Conservation (phyloP, 1,284 basidiomycete species). For the Mycena citricolor region DNA sequence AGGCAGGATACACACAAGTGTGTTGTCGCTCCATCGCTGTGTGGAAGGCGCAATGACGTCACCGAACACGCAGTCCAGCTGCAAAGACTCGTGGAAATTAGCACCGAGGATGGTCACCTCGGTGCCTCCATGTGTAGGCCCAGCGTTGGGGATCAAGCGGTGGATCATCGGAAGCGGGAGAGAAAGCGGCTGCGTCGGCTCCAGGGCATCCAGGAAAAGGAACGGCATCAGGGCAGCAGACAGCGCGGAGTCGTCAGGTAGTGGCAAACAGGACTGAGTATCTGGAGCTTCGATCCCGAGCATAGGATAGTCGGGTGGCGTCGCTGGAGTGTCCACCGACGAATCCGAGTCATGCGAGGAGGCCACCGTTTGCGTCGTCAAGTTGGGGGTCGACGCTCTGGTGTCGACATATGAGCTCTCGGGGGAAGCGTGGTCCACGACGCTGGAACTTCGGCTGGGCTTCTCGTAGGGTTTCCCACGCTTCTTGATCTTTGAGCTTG, state of each 20-base stretch:
- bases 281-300: constrained; percentile 13
- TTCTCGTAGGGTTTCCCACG: constrained; percentile 67
- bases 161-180: constrained; percentile 70
- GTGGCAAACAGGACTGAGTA: constrained; percentile 18
- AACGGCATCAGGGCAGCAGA: constrained; percentile 41
- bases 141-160: constrained; percentile 86
- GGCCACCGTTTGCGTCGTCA: neutral
- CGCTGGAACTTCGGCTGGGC: constrained; percentile 51
- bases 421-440: constrained; percentile 47
- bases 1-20: constrained; percentile 90
- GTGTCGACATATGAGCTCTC: constrained; percentile 42
- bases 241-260: no score
- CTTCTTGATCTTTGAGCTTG: constrained; percentile 35
- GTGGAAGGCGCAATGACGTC: constrained; percentile 81
- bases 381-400: constrained; percentile 49
- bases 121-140: constrained; percentile 91
- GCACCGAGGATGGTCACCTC: constrained; percentile 93
- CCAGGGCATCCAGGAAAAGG: constrained; percentile 58
- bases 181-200: constrained; percentile 42
- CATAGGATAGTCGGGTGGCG: constrained; percentile 20
- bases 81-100: constrained; percentile 76
- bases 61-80: constrained; percentile 84
- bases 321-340: constrained; percentile 19
- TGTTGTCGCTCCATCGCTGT: constrained; percentile 91
- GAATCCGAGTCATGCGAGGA: constrained; percentile 23